Base-by-base conservation (phyloP, 208 protist species). In the Crithidia acanthocephali region DNA sequence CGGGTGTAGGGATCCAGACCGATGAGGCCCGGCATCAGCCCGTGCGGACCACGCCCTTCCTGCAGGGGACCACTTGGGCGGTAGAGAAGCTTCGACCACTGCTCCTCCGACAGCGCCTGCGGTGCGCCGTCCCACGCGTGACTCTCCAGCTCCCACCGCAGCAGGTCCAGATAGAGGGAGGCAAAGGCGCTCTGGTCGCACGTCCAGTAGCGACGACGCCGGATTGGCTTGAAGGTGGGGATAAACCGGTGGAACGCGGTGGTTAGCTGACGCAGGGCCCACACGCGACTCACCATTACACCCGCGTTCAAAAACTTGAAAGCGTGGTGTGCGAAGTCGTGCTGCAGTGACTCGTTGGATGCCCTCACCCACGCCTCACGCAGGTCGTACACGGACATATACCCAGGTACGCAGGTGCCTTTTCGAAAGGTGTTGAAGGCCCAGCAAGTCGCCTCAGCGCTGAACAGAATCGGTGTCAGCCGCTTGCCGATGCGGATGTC, bases 401-500 rank as follows among this genome's bases (percentile, higher is more conserved):
- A 58, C 30, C 30, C 52, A 11, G 11, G 10, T 3, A 3, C 5
- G 25, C 52, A 58, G 15, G 3, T 18, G 6, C 5, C 13, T 37
- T 18, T 4, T 5, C 10, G 7, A 32, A 37, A 58, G 15, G 52
- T 37, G 4, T 58, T 16, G 22, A 23, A 30, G 22, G 7, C 13
- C 52, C 25, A 40, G 52, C 52, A 58, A 4, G 25, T 33, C 52
- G 22, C 3, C 52, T 58, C 52, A 32, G 22, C 52, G 52, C 52
- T 58, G 25, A 58, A 58, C 22, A 58, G 13, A 5, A 58, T 22
- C 13, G 52, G 52, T n/a, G 52, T 16, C 52, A 22, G 52, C 9
- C 52, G 52, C 52, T 58, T 58, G 22, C 52, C 52, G 6, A 32
- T 30, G 28, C 52, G 52, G 25, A 58, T 58, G 52, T 58, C 52